Evolutionary conservation across 2,329 filamentous ascomycete species (phyloP).

Genomic region (Alternaria sp.): DNA sequence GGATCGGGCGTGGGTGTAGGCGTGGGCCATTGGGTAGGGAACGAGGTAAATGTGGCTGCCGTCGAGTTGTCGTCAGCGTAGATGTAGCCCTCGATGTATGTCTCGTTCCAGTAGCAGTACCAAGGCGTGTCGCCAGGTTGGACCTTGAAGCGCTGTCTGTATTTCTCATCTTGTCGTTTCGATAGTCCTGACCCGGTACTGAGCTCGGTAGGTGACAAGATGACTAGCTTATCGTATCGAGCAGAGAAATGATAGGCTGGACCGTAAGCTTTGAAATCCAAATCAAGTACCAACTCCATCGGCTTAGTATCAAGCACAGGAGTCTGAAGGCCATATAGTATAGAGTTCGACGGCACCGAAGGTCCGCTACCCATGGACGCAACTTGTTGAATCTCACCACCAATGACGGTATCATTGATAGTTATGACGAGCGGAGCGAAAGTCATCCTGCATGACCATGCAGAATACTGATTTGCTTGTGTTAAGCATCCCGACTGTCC

Average conservation of each 20-base stretch:
- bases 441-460: slow-evolving; percentile 59
- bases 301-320: slow-evolving; percentile 58
- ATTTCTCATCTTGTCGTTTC: slow-evolving; percentile 31
- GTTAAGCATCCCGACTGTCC: slow-evolving; percentile 52
- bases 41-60: slow-evolving; percentile 39
- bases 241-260: slow-evolving; percentile 69
- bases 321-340: slow-evolving; percentile 68
- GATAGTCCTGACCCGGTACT: slow-evolving; percentile 28
- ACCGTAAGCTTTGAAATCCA: slow-evolving; percentile 61
- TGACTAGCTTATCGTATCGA: slow-evolving; percentile 69
- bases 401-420: slow-evolving; percentile 26
- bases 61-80: slow-evolving; percentile 63
- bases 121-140: slow-evolving; percentile 67
- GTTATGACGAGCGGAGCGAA: slow-evolving; percentile 43
- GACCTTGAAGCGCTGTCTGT: slow-evolving; percentile 51
- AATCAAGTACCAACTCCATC: slow-evolving; percentile 63
- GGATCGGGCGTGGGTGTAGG: slow-evolving; percentile 15
- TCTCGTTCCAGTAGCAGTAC: slow-evolving; percentile 74
- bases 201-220: slow-evolving; percentile 54
- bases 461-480: slow-evolving; percentile 51
- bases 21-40: slow-evolving; percentile 31
- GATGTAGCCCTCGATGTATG: slow-evolving; percentile 70
- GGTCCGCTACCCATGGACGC: slow-evolving; percentile 34
- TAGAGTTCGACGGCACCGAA: slow-evolving; percentile 47
- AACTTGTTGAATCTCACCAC: slow-evolving; percentile 15